These are phyloP conservation scores for Mycena galopus DNA, from an alignment of 768 basidiomycete species.

Conservation along the genomic window DNA sequence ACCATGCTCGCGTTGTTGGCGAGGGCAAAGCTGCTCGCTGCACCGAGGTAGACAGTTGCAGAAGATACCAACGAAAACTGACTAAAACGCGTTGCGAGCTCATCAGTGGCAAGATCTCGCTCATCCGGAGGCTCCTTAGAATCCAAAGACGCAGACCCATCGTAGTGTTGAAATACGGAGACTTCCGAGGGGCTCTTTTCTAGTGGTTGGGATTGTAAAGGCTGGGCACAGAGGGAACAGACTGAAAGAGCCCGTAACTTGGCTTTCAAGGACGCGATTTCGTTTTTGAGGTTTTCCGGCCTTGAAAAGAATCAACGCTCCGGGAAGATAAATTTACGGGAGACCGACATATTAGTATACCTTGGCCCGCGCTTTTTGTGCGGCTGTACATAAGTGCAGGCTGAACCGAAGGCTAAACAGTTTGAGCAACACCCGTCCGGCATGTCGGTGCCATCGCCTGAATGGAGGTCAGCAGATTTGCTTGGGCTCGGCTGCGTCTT, in stretches of 20 bases:
- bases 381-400: conserved; percentile 23
- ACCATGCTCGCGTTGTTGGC: background rate
- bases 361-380: conserved; percentile 19
- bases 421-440: conserved; percentile 14
- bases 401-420: conserved; percentile 18
- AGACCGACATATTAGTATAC: background rate
- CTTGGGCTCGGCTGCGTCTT: background rate
- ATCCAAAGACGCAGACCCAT: background rate
- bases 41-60: background rate
- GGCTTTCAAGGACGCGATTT: background rate
- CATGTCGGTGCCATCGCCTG: conserved; percentile 25
- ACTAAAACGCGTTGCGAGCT: background rate
- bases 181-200: background rate
- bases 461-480: background rate
- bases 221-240: background rate
- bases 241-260: background rate
- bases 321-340: background rate
- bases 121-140: background rate
- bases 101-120: background rate
- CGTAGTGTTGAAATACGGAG: background rate
- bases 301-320: conserved; percentile 39
- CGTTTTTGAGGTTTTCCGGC: conserved; percentile 59
- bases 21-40: background rate
- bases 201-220: background rate
- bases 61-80: background rate